Evolutionary conservation across 148 eudicot species (phyloP), one percentile per base, ranked within the genome.

Genomic region (Heliamphora exappendiculata): DNA sequence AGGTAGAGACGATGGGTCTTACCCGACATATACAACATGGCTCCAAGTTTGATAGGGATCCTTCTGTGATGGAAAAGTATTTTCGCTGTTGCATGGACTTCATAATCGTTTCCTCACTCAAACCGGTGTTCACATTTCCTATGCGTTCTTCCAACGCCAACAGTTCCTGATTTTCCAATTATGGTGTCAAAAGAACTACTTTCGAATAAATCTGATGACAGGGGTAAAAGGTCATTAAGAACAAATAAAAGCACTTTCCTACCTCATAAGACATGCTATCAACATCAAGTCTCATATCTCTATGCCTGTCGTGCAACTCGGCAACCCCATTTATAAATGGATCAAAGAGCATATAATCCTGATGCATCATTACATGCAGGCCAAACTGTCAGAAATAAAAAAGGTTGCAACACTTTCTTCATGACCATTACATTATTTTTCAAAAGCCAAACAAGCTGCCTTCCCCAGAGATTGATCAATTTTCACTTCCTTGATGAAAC

Each of bases 221-320:
- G 7, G 67, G 3, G 39, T 28, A 53, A 12, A 72, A 17, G 13
- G 9, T n/a, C n/a, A n/a, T n/a, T n/a, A n/a, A 20, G 13, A 28
- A 16, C 12, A 11, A 20, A 71, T 20, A 5, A 19, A 9, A 17
- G 12, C 55, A n/a, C 60, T 39, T 49, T 9, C 63, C 70, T 84
- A 91, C 98, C 93, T 92, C 98, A 70, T 95, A 95, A 44, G 98
- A 95, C 98, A 92, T 95, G 84, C 87, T 91, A 82, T 95, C 98
- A 74, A 95, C 95, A 82, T 95, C 98, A 63, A 95, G 98, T 78
- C 98, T 83, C 97, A 95, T 92, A 72, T 91, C 97, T 81, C 93
- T 88, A 76, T 95, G 97, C 82, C 92, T 88, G 79, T 94, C 98
- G 57, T 89, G 92, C 83, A 89, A 77, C 85, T 90, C 98, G 51